Evolutionary conservation across 2,329 filamentous ascomycete genomes (phyloP).

Genomic region (Lachnellula subtilissima): DNA sequence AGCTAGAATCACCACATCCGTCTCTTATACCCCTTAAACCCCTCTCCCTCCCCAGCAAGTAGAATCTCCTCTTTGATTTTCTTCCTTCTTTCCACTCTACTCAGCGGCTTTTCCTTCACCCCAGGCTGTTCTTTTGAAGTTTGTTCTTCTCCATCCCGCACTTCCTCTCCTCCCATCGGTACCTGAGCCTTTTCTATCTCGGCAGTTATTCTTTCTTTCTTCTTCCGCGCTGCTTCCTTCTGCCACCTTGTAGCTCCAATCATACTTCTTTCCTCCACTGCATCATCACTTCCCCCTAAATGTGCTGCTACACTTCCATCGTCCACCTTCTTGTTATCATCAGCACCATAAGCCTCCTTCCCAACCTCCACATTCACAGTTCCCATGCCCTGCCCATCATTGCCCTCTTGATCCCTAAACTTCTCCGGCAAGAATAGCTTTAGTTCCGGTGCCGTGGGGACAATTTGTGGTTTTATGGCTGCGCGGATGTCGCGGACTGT

Average conservation of each 20-base stretch:
- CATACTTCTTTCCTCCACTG: constrained; percentile 14
- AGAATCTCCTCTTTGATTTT: constrained; percentile 55
- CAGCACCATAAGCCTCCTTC: background rate
- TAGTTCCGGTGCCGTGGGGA: constrained; percentile 10
- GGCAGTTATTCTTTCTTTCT: constrained; percentile 5
- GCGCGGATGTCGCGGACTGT: constrained; percentile 72
- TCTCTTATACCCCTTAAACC: constrained; percentile 45
- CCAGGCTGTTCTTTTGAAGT: background rate
- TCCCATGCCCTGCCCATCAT: background rate
- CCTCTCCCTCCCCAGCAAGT: constrained; percentile 36
- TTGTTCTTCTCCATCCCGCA: constrained; percentile 36
- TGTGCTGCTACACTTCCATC: background rate
- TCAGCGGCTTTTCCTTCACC: constrained; percentile 18
- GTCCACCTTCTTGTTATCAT: background rate
- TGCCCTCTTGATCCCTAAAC: constrained; percentile 15
- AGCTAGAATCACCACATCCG: constrained; percentile 33
- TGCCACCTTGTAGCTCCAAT: constrained; percentile 23
- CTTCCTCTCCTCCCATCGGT: constrained; percentile 34
- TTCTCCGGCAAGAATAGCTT: constrained; percentile 21
- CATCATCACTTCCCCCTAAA: background rate
- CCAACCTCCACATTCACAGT: constrained; percentile 11
- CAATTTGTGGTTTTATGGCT: constrained; percentile 48
- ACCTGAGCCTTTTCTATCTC: constrained; percentile 28
- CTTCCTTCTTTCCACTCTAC: constrained; percentile 40
- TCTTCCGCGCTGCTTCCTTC: constrained; percentile 18